Base-by-base conservation (phyloP, 2,329 filamentous ascomycete species). In the Exserohilum turcica region DNA sequence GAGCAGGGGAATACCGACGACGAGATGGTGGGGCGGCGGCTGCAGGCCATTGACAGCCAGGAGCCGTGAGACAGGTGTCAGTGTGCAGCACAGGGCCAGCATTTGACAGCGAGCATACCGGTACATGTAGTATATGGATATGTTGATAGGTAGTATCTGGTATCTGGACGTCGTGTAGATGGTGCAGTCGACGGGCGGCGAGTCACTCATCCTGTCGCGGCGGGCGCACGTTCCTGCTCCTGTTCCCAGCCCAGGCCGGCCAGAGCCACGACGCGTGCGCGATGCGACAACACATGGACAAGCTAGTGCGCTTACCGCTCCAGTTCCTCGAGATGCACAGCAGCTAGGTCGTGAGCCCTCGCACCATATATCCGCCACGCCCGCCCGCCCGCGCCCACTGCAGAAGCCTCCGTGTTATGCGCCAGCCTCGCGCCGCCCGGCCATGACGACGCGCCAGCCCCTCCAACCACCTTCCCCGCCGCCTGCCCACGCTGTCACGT, bases 361-460 rank as follows among this genome's bases (percentile, higher is more conserved):
- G 21, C 21, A 24, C 4, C 21, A 7, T 19, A 49, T 35, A 38
- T 18, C 35, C 45, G 39, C 43, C 45, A 43, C 43, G 29, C 39
- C 24, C 38, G 32, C 18, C 48, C 32, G 16, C 38, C 24, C 21
- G 6, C 19, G 13, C 32, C 32, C 15, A 33, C 28, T 19, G 24
- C 46, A 35, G 24, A 43, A 18, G 24, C 24, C 48, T 15, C 37
- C 51, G 24, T 59, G 61, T 39, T 59, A 67, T 68, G 67, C 48
- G n/a, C 24, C 16, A 52, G 33, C 36, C 35, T 39, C 38, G 29
- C 36, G 48, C 40, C 45, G 48, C 56, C 54, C 51, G 42, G 60
- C 50, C 56, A 73, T 74, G 71, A 71, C 59, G 61, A 65, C 68
- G 68, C 68, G 70, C 57, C 67, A 64, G 56, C 65, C 67, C 53